Conservation (phyloP, 805 yeast genomes). For the Metschnikowia amazonensis region DNA sequence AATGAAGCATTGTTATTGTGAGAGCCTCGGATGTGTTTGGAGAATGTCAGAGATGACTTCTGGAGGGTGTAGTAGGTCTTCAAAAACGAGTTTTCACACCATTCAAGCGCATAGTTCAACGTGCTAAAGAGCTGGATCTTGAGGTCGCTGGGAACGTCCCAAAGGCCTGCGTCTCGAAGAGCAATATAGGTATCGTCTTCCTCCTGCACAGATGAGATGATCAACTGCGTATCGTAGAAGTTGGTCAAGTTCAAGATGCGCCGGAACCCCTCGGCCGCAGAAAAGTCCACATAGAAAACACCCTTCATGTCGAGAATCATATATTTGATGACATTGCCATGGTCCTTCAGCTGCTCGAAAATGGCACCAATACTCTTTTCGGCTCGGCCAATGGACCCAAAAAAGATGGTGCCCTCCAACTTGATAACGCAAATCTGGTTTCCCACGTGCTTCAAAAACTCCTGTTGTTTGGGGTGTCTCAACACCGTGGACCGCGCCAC, state of each 20-base stretch:
- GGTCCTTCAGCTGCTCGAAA: conserved; percentile 53
- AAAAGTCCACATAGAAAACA: conserved; percentile 79
- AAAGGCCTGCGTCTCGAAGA: conserved; percentile 77
- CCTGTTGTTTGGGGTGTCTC: conserved; percentile 85
- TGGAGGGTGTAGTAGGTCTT: conserved; percentile 48
- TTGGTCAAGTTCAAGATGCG: conserved; percentile 75
- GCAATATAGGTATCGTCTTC: conserved; percentile 65
- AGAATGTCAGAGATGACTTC: conserved; percentile 19
- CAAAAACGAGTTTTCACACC: conserved; percentile 93
- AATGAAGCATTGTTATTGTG: conserved; percentile 4
- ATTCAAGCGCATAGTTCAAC: conserved; percentile 84
- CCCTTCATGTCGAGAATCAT: conserved; percentile 80
- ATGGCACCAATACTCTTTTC: conserved; percentile 68
- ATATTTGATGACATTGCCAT: conserved; percentile 65
- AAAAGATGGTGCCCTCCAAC: conserved; percentile 83
- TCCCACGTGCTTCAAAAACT: conserved; percentile 80
- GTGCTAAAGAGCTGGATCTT: conserved; percentile 66
- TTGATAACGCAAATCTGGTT: conserved; percentile 86
- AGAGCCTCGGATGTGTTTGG: conserved; percentile 12
- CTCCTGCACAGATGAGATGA: conserved; percentile 73
- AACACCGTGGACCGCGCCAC: conserved; percentile 89
- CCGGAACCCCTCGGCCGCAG: conserved; percentile 94
- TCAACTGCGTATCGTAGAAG: conserved; percentile 64
- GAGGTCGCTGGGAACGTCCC: conserved; percentile 42
- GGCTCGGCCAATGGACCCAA: conserved; percentile 92